Conservation (phyloP, 805 yeast species). For the Zygoascus bituminiphila region DNA sequence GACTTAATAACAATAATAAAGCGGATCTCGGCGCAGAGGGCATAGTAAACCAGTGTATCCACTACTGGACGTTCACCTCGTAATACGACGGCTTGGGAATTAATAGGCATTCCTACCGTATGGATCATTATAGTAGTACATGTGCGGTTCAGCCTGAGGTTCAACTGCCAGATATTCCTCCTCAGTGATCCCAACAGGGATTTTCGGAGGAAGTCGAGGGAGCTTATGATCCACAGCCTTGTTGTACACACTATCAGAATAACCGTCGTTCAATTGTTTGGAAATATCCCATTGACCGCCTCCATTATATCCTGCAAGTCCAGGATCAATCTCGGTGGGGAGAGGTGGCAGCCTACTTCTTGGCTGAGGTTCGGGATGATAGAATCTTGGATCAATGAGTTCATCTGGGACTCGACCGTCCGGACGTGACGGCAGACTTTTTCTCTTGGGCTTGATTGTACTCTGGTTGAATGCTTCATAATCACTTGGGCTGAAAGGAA, state of each 20-base stretch:
- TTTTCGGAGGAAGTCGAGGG: conserved; percentile 21
- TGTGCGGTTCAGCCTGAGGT: conserved; percentile 13
- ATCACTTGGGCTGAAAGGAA: conserved; percentile 21
- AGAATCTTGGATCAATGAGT: conserved; percentile 15
- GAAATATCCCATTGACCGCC: conserved; percentile 25
- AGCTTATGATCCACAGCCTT: conserved; percentile 11
- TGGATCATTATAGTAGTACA: conserved; percentile 10
- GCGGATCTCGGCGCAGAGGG: too few species aligned
- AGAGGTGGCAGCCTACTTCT: background rate
- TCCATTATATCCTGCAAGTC: conserved; percentile 19
- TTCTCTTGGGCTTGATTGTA: conserved; percentile 2
- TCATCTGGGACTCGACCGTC: conserved; percentile 6
- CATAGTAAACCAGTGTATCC: too few species aligned
- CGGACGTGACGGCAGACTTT: background rate
- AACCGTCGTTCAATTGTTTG: conserved; percentile 30
- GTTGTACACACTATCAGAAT: conserved; percentile 28
- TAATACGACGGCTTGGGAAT: too few species aligned
- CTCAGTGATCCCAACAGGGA: conserved; percentile 22
- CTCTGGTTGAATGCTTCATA: conserved; percentile 6
- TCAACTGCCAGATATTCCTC: conserved; percentile 19
- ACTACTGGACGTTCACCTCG: too few species aligned
- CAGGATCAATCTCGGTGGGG: conserved; percentile 16
- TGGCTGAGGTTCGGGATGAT: conserved; percentile 22
- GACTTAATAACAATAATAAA: too few species aligned
- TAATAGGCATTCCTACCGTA: background rate